phyloP scores from a whole-genome alignment of 2,329 filamentous ascomycete species.

The Coniochaeta prunicola region DNA sequence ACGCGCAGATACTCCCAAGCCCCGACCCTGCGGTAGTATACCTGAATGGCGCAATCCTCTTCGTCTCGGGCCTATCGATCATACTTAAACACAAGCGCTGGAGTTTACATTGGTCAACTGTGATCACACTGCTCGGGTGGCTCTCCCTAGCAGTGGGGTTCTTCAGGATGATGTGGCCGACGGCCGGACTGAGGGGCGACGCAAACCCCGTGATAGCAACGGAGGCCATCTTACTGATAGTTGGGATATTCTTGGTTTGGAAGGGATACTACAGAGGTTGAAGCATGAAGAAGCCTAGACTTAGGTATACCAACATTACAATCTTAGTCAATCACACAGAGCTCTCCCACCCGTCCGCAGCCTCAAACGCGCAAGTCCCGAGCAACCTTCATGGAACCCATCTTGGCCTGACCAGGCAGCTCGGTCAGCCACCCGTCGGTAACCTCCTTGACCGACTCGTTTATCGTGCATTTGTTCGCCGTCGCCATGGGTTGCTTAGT shows the following conservation, averaged over 20 bases:
- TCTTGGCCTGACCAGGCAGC: not conserved
- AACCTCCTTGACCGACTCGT: slow-evolving; percentile 20
- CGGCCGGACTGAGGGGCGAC: not conserved
- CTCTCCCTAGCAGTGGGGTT: not conserved
- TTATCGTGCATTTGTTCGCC: slow-evolving; percentile 21
- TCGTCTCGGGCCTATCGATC: not conserved
- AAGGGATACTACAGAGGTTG: not conserved
- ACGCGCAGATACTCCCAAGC: not conserved
- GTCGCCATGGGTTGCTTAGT: slow-evolving; percentile 20
- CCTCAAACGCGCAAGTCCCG: not conserved
- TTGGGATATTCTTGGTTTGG: not conserved
- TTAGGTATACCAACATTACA: too few species aligned
- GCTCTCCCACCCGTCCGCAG: not conserved
- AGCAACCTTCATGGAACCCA: not conserved
- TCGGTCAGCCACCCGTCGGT: slow-evolving; percentile 17
- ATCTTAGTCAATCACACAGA: not conserved
- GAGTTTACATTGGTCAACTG: not conserved
- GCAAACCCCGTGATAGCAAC: not conserved
- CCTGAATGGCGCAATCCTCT: not conserved
- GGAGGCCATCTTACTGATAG: not conserved
- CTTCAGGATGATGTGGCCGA: not conserved
- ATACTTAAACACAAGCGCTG: not conserved
- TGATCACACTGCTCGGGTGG: not conserved
- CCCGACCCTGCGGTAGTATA: not conserved
- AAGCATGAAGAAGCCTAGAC: not conserved